phyloP scores from a whole-genome alignment of 164 flowering plant genomes.

The Vitis rupestris region DNA sequence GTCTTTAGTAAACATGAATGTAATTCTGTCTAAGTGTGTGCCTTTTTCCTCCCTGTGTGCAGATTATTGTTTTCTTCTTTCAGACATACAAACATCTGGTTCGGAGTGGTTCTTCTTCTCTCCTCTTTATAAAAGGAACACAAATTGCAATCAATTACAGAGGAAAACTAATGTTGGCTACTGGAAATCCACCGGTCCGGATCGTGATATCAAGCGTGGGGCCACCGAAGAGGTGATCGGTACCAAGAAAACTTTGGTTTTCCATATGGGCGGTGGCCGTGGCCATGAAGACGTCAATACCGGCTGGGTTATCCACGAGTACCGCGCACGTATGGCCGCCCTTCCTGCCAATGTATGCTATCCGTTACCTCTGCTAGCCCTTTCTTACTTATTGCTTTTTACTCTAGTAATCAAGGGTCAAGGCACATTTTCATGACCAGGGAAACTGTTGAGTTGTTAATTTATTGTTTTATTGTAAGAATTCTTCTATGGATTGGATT shows the following conservation, averaged over 20 bases:
- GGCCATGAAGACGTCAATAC: conserved; percentile 5
- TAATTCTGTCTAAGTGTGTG: background rate
- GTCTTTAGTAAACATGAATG: too few species aligned
- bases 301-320: conserved; percentile 28
- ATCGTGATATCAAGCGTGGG: background rate
- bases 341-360: background rate
- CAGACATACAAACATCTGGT: background rate
- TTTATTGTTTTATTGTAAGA: too few species aligned
- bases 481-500: too few species aligned
- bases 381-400: too few species aligned
- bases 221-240: conserved; percentile 6
- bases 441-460: too few species aligned
- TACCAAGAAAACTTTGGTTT: conserved; percentile 21
- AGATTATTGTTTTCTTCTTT: background rate
- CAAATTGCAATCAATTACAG: conserved; percentile 3
- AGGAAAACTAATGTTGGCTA: conserved; percentile 15
- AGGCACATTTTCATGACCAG: too few species aligned
- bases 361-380: background rate
- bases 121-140: background rate
- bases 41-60: background rate
- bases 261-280: conserved; percentile 13
- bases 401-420: too few species aligned
- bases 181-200: conserved; percentile 27
- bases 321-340: background rate
- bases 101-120: conserved; percentile 18